Evolutionary conservation across 805 yeast genomes (phyloP), one percentile per base, ranked within the genome.

Genomic region (Yarrowia sp.): DNA sequence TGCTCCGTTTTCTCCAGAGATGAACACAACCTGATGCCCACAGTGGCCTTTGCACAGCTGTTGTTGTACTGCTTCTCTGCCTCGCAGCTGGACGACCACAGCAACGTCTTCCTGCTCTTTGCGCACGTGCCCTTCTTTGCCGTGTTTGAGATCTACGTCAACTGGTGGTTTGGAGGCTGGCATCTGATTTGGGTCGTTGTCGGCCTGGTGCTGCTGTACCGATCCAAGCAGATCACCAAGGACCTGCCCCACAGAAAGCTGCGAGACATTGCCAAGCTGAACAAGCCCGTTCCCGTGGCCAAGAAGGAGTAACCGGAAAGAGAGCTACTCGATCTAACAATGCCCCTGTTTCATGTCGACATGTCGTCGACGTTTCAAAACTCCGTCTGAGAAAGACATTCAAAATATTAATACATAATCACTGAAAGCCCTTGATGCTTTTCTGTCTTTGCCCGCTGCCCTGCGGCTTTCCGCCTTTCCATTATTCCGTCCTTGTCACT

Each of bases 161-260:
- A 58, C 50, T 58, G 64, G 64, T 58, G 64, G 64, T 58, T 58
- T 43, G 64, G 64, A 33, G 64, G 40, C 17, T 58, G 64, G 64
- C 64, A 58, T 17, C 13, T 34, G 9, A 14, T 58, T 17, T 58
- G 64, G 64, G 64, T 13, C 19, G 14, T 10, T 8, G 50, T 58
- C 1, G 64, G 64, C 3, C 42, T 58, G 39, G 61, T 30, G 2
- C 46, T 56, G 17, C 39, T 64, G 30, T 39, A 56, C 60, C 14
- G 38, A 33, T 63, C 67, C 43, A 52, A 58, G 50, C n/a, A 7
- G 12, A 43, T 58, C 30, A 33, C 33, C 40, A 58, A 42, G 19
- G 42, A 3, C 3, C 19, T 58, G 30, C 64, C 64, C 13, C 49
- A 43, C 14, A 30, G 64, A 40, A 30, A 58, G 44, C 30, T 58